Evolutionary conservation across 768 basidiomycete species (phyloP), one percentile per base, ranked within the genome.

Genomic region (Termitomyces sp.): DNA sequence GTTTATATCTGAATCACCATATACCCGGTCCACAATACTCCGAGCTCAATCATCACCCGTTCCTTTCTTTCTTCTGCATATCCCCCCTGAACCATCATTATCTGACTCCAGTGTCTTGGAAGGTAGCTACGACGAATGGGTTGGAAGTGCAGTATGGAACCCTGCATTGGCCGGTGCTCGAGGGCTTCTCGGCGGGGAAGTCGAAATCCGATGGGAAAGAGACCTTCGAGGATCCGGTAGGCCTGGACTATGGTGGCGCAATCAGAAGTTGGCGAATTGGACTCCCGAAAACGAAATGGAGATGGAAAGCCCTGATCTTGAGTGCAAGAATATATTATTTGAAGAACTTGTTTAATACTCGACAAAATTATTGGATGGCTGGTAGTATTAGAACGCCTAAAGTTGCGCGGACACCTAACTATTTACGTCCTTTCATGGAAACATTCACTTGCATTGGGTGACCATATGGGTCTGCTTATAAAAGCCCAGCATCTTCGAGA

Each of bases 1-100:
- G 22, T 78, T 96, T 53, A 75, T 94, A 37, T 95, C 93, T 1
- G 82, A 91, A 67, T 93, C 91, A 18, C 76, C 83, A 1, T 97
- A 94, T 71, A 91, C 93, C 1, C 83, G 80, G 53, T 72, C 83
- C 0, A 83, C 93, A 0, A 67, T 90, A 55, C 75, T 87, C 1
- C 85, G 86, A 12, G 91, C 88, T 1, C 81, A 86, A 59, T 84
- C 86, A 12, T 94, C 91, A 0, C 77, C 82, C 0, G 79, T 93
- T 13, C 95, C 95, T 0, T 82, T 95, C 56, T 79, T 93, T 56
- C 79, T 97, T 13, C 68, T 96, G 2, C 86, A 95, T 61, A 71
- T 97, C 3, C 93, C 93, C 1, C 78, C 79, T 0, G 24, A 62
- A 12, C 48, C 62, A 7, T 60, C 64, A 16, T n/a, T 16, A 34